These are phyloP conservation scores for Dendrocalamus latiflorus DNA, from an alignment of 202 grass and related monocot species.

Conservation along the genomic window DNA sequence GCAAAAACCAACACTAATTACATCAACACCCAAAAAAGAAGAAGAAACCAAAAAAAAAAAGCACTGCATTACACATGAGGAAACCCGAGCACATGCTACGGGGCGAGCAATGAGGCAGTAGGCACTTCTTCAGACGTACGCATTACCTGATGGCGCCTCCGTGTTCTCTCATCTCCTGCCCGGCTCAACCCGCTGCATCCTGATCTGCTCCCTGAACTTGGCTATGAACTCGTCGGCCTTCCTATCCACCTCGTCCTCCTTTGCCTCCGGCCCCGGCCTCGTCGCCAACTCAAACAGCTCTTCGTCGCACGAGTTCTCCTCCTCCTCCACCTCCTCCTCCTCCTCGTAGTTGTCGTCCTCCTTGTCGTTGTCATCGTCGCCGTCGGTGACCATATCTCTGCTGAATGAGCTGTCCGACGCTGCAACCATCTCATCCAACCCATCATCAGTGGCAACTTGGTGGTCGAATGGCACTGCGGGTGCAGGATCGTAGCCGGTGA, in stretches of 20 bases:
- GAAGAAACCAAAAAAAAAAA: not conserved
- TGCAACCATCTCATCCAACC: conserved; percentile 27
- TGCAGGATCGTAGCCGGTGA: conserved; percentile 15
- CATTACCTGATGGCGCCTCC: not conserved
- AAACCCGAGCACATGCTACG: not conserved
- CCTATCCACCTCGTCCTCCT: conserved; percentile 69
- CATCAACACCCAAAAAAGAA: not conserved
- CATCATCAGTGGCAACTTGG: not conserved
- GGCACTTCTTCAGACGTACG: not conserved
- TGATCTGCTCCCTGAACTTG: conserved; percentile 87
- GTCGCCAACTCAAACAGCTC: conserved; percentile 49
- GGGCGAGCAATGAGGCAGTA: not conserved
- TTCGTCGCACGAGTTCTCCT: conserved; percentile 35
- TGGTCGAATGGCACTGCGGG: not conserved
- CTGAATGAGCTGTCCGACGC: conserved; percentile 42
- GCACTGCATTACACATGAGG: not conserved
- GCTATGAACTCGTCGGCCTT: conserved; percentile 87
- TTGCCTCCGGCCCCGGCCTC: conserved; percentile 1
- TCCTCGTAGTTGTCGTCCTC: conserved; percentile 4
- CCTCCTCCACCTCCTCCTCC: not conserved
- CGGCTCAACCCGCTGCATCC: conserved; percentile 51
- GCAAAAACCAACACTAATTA: not conserved
- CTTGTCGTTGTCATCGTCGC: not conserved
- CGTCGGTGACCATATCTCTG: conserved; percentile 36
- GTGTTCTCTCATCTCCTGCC: conserved; percentile 20